Evolutionary conservation across 768 basidiomycete genomes (phyloP).

Genomic region (Hygrocybe coccinea): DNA sequence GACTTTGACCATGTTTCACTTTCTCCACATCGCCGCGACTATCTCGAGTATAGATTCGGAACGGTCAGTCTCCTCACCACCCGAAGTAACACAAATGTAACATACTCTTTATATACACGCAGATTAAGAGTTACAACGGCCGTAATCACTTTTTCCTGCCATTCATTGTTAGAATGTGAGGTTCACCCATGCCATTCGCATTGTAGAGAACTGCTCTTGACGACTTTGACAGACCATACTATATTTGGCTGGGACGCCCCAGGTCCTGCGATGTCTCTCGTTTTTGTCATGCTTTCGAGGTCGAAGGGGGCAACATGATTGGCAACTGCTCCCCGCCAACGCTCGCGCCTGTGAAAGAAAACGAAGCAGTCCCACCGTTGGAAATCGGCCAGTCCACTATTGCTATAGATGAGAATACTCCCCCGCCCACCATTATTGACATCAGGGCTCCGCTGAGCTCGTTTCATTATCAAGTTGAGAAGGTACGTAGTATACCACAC

Average conservation of each 20-base stretch:
- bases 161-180: conserved; percentile 57
- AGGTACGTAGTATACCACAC: conserved; percentile 27
- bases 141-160: conserved; percentile 68
- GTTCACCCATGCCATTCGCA: background rate
- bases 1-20: conserved; percentile 50
- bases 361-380: conserved; percentile 35
- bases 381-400: conserved; percentile 39
- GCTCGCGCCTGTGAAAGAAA: conserved; percentile 30
- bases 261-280: conserved; percentile 55
- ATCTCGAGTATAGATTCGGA: conserved; percentile 75
- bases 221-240: conserved; percentile 47
- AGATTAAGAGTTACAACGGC: conserved; percentile 66
- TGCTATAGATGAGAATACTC: conserved; percentile 14
- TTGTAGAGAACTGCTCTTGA: background rate
- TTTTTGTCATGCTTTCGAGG: conserved; percentile 55
- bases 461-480: conserved; percentile 57
- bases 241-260: conserved; percentile 71
- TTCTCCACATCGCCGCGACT: conserved; percentile 57
- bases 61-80: conserved; percentile 41
- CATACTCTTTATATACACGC: background rate
- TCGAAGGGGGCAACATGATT: conserved; percentile 56
- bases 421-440: conserved; percentile 37
- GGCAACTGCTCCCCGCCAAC: conserved; percentile 45
- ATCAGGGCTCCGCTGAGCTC: conserved; percentile 53
- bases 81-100: background rate